Evolutionary conservation across 306 rosid species (phyloP).

Genomic region (Comarum palustre): DNA sequence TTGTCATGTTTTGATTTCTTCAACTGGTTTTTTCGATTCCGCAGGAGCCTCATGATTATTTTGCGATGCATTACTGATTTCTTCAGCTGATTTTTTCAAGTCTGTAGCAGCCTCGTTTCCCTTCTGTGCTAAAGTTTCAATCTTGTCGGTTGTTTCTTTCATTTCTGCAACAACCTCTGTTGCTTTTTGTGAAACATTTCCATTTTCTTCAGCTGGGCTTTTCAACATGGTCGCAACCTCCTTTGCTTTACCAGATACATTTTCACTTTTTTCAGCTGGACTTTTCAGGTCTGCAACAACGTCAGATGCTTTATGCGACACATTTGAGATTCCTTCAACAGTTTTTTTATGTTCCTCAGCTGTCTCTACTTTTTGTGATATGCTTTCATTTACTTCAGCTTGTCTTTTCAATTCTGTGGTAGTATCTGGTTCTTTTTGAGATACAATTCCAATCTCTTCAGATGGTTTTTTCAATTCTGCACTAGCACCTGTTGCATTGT

Average conservation of each 20-base stretch:
- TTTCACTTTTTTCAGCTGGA: constrained; percentile 2
- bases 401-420: not conserved
- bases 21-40: not conserved
- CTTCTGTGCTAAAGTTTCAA: not conserved
- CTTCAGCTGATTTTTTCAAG: not conserved
- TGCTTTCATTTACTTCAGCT: not conserved
- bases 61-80: not conserved
- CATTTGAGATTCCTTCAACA: not conserved
- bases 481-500: not conserved
- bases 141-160: constrained; percentile 7
- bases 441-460: not conserved
- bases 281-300: constrained; percentile 3
- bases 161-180: constrained; percentile 12
- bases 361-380: not conserved
- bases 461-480: not conserved
- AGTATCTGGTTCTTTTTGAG: not conserved
- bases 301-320: not conserved
- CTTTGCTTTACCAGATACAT: not conserved
- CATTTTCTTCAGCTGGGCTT: not conserved
- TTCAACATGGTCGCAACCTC: not conserved
- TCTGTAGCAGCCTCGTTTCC: constrained; percentile 1
- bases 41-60: not conserved
- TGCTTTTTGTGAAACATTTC: not conserved
- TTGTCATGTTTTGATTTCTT: not conserved
- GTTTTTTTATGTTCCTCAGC: not conserved